Evolutionary conservation across 805 yeast genomes (phyloP), one percentile per base, ranked within the genome.

Genomic region (Saturnispora sanitii): DNA sequence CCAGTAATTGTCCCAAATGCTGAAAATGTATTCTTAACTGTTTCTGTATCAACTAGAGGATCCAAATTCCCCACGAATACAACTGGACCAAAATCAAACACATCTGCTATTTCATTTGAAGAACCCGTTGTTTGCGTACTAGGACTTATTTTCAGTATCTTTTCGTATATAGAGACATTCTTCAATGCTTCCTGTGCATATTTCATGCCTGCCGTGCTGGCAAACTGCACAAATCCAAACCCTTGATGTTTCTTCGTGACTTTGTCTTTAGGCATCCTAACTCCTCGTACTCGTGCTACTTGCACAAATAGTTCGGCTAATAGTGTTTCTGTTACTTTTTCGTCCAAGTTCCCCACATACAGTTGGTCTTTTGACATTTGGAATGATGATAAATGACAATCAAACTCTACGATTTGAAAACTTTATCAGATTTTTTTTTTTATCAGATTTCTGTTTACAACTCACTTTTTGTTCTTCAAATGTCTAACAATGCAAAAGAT

Each of bases 261-360:
- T 46, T 85, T 70, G 54, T 87, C 96, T 52, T 76, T 79, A 5
- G 96, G 96, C 47, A 92, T 65, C 45, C 79, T 71, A 4, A 92
- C 70, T 23, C 73, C 67, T 30, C 65, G 66, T 2, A 90, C 71
- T 0, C 95, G 95, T 0, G 90, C 87, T 32, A 85, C 79, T 57
- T 92, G 97, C 6, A 83, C 58, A 57, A 87, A 78, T 17, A 92
- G 68, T 57, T 92, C 98, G 53, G 79, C 84, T 22, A 92, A 58
- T 16, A 88, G 53, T 2, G 68, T 61, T 51, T 84, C 95, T 1
- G 78, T 76, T 4, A 78, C 94, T 36, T 73, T 71, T 1, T 79
- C 76, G 49, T 84, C 95, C 4, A 92, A 61, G 49, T 87, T 85
- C 1, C 96, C 96, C 13, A 87, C 70, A 55, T 84, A 87, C 1